Evolutionary conservation across 306 rosid species (phyloP).

Genomic region (Medicago arabica): DNA sequence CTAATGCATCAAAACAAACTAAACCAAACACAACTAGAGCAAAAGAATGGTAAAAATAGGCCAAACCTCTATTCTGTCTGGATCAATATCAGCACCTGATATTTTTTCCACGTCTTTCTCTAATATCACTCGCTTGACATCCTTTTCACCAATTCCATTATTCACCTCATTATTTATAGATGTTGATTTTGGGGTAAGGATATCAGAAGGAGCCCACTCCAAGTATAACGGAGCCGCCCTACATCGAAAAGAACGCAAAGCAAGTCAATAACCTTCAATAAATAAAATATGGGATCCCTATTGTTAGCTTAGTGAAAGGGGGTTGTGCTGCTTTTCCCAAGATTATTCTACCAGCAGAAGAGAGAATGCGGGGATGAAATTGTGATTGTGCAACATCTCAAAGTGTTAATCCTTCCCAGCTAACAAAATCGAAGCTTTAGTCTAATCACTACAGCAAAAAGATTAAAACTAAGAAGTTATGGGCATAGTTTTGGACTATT

Average conservation of each 20-base stretch:
- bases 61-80: slow-evolving; percentile 91
- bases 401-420: no score
- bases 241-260: slow-evolving; percentile 32
- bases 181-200: slow-evolving; percentile 63
- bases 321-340: no score
- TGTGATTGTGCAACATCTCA: no score
- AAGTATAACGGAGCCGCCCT: slow-evolving; percentile 91
- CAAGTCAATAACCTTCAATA: slow-evolving; percentile 36
- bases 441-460: neutral
- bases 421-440: no score
- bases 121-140: slow-evolving; percentile 64
- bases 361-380: no score
- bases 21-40: neutral
- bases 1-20: slow-evolving; percentile 31
- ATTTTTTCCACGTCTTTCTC: slow-evolving; percentile 69
- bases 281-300: slow-evolving; percentile 30
- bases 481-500: no score
- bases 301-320: neutral
- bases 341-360: no score
- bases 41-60: slow-evolving; percentile 21
- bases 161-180: slow-evolving; percentile 51
- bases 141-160: slow-evolving; percentile 60
- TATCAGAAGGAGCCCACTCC: slow-evolving; percentile 91
- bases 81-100: slow-evolving; percentile 72
- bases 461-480: neutral